phyloP scores from a whole-genome alignment of 177 flowering plant species.

The Tripterygium wilfordii region DNA sequence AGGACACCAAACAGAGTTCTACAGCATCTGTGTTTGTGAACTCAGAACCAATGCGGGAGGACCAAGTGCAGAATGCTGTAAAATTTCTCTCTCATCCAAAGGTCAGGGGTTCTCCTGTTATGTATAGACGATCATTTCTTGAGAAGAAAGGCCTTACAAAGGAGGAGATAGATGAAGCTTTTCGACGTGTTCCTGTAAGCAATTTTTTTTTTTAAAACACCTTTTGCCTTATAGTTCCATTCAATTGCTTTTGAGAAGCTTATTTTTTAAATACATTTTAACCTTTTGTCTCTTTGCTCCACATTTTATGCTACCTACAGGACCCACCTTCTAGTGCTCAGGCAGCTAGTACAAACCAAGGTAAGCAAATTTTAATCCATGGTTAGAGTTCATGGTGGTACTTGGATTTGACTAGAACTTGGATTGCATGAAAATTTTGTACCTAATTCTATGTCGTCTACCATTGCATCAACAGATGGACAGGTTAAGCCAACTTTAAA shows the following conservation, averaged over 20 bases:
- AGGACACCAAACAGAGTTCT: constrained; percentile 27
- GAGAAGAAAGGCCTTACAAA: constrained; percentile 96
- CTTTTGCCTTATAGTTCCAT: too few relatives aligned
- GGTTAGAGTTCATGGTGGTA: too few relatives aligned
- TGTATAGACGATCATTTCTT: constrained; percentile 87
- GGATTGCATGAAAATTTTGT: too few relatives aligned
- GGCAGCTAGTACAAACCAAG: constrained; percentile 46
- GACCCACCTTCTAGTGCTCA: constrained; percentile 63
- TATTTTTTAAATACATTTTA: too few relatives aligned
- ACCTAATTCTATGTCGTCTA: background rate
- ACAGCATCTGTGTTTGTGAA: constrained; percentile 84
- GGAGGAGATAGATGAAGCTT: constrained; percentile 99
- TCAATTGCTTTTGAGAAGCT: background rate
- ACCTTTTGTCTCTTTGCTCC: background rate
- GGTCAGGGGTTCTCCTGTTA: constrained; percentile 89
- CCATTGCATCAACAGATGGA: constrained; percentile 33
- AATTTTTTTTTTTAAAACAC: background rate
- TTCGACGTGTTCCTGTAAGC: constrained; percentile 91
- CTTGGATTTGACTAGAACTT: too few relatives aligned
- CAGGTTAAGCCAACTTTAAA: constrained; percentile 42
- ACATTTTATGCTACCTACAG: constrained; percentile 30
- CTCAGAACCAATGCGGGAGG: constrained; percentile 91
- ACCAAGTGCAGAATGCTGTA: constrained; percentile 95
- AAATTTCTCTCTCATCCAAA: constrained; percentile 92
- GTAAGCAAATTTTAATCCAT: too few relatives aligned